phyloP scores from a whole-genome alignment of 179 eudicot species.

The Dionaea muscipula region DNA sequence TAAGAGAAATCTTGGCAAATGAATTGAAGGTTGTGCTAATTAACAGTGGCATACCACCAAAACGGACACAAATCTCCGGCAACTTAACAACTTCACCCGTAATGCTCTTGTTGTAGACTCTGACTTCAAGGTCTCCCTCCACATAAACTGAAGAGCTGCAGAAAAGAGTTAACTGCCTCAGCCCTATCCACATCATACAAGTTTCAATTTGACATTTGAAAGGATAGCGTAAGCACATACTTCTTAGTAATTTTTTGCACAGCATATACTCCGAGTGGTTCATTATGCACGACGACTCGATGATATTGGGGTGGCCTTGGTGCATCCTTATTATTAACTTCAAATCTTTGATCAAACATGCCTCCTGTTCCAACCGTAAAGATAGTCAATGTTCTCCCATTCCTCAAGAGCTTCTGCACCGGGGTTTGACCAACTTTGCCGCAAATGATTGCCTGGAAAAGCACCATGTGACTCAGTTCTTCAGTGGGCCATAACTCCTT shows the following conservation, averaged over 20 bases:
- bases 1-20: background rate
- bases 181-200: conserved; percentile 2
- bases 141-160: conserved; percentile 90
- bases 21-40: background rate
- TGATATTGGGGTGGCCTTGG: conserved; percentile 96
- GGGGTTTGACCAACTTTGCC: conserved; percentile 89
- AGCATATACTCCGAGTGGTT: conserved; percentile 65
- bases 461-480: too few species aligned
- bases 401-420: conserved; percentile 83
- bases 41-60: conserved; percentile 48
- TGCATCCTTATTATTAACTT: conserved; percentile 29
- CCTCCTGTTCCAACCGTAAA: conserved; percentile 96
- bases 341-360: conserved; percentile 69
- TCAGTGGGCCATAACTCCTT: too few species aligned
- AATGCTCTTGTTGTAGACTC: conserved; percentile 79
- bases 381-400: conserved; percentile 75
- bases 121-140: conserved; percentile 91
- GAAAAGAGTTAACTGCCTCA: conserved; percentile 18
- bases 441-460: conserved; percentile 69
- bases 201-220: background rate
- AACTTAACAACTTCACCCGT: conserved; percentile 60
- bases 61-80: conserved; percentile 83
- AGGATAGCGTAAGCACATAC: conserved; percentile 20
- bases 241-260: conserved; percentile 76
- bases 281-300: conserved; percentile 85